phyloP scores from a whole-genome alignment of 2,329 filamentous ascomycete genomes.

The Colletotrichum sp. region DNA sequence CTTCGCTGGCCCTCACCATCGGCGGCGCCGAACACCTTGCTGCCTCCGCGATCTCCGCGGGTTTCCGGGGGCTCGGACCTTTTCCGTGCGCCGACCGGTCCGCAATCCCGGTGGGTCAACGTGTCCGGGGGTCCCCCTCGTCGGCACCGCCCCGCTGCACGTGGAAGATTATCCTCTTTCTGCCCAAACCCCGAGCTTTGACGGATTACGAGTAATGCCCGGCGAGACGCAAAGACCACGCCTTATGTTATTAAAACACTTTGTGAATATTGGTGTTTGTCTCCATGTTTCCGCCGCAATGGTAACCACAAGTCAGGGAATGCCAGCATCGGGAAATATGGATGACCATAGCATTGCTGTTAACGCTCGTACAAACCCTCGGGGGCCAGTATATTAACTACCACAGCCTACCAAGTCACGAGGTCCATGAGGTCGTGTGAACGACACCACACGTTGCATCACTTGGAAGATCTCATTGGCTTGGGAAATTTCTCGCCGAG shows the following conservation, averaged over 20 bases:
- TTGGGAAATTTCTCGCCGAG: background rate
- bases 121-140: background rate
- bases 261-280: background rate
- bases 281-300: background rate
- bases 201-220: background rate
- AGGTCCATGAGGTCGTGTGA: too few relatives aligned
- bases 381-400: background rate
- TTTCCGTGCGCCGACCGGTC: background rate
- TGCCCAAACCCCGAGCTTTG: background rate
- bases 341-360: background rate
- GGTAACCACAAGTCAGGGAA: background rate
- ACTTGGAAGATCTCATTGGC: background rate
- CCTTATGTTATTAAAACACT: background rate
- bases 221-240: background rate
- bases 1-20: background rate
- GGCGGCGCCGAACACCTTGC: background rate
- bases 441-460: background rate
- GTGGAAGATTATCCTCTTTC: background rate
- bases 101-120: background rate
- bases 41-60: background rate
- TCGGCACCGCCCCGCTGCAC: background rate
- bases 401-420: background rate
- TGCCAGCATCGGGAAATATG: background rate
- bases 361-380: background rate
- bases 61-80: background rate